These are phyloP conservation scores for Fraxinus cuspidata DNA, from an alignment of 257 asterid species.

Conservation along the genomic window DNA sequence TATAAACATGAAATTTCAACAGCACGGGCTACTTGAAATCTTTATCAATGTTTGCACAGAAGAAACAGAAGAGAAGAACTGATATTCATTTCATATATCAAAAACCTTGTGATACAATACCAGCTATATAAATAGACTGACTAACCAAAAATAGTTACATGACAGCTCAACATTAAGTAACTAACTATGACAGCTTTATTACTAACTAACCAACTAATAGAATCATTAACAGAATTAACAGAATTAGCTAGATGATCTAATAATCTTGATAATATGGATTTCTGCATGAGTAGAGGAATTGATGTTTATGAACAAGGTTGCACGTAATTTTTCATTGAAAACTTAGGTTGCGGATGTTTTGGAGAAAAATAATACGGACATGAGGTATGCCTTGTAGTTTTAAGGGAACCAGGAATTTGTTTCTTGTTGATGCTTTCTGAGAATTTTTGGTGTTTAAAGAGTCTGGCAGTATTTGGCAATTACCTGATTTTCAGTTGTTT, in stretches of 20 bases:
- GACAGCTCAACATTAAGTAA: too few species aligned
- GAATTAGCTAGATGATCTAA: too few species aligned
- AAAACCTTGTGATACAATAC: too few species aligned
- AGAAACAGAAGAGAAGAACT: too few species aligned
- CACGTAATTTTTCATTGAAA: background rate
- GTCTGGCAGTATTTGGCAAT: background rate
- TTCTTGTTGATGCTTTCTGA: background rate
- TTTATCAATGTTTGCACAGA: too few species aligned
- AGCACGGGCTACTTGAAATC: background rate
- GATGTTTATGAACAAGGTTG: background rate
- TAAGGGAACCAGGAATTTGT: background rate
- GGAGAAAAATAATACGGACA: background rate
- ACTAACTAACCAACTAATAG: too few species aligned
- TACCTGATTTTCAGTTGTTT: background rate
- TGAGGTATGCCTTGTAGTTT: background rate
- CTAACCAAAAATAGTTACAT: too few species aligned
- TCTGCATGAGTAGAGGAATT: conserved; percentile 1
- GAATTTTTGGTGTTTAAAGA: background rate
- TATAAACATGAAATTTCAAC: background rate
- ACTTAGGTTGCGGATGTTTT: background rate
- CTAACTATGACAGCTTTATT: too few species aligned
- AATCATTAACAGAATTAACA: too few species aligned
- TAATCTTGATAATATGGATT: background rate
- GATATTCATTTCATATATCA: too few species aligned
- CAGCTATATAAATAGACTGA: too few species aligned